A percentile compares a stretch with the other conserved stretches of the same genome.
Evolutionary conservation across 768 basidiomycete species (phyloP).

Genomic region (Leccinum fibrillosum): DNA sequence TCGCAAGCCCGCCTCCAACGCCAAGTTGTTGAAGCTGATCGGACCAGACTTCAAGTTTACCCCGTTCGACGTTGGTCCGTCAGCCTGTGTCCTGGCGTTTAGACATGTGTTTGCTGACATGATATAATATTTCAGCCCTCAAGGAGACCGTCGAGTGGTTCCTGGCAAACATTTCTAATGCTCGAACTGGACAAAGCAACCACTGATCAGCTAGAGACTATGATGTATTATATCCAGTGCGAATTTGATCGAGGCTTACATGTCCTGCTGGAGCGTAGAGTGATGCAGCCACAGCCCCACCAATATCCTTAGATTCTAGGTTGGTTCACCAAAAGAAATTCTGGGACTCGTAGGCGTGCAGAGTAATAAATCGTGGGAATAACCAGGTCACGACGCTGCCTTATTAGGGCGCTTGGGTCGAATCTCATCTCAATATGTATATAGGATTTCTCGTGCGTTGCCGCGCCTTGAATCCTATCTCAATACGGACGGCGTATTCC

Average conservation of each 20-base stretch:
- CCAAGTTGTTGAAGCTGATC: slow-evolving; percentile 73
- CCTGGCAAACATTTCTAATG: slow-evolving; percentile 71
- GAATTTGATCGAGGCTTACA: not conserved
- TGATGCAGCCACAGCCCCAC: too few species aligned
- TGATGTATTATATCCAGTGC: slow-evolving; percentile 5
- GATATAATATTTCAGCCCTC: slow-evolving; percentile 49
- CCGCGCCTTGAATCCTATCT: too few species aligned
- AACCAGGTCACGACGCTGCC: too few species aligned
- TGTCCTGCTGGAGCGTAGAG: not conserved
- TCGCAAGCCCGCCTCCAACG: slow-evolving; percentile 95
- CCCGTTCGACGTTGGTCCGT: slow-evolving; percentile 78
- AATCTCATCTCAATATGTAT: too few species aligned
- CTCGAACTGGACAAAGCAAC: slow-evolving; percentile 50
- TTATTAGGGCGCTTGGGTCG: too few species aligned
- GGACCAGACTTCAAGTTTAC: slow-evolving; percentile 81
- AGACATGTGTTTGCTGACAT: not conserved
- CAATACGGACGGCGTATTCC: too few species aligned
- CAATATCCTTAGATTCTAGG: too few species aligned
- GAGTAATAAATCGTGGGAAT: too few species aligned
- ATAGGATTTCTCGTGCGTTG: too few species aligned
- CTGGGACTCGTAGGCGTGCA: too few species aligned
- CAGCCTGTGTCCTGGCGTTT: not conserved
- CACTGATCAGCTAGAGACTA: slow-evolving; percentile 6
- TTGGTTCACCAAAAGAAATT: too few species aligned
- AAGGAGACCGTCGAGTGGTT: slow-evolving; percentile 84